Percentiles rank a stretch among this genome's conserved stretches.
These are phyloP conservation scores for Aspergillus panamensis DNA, from an alignment of 495 filamentous ascomycete species.

Conservation along the genomic window DNA sequence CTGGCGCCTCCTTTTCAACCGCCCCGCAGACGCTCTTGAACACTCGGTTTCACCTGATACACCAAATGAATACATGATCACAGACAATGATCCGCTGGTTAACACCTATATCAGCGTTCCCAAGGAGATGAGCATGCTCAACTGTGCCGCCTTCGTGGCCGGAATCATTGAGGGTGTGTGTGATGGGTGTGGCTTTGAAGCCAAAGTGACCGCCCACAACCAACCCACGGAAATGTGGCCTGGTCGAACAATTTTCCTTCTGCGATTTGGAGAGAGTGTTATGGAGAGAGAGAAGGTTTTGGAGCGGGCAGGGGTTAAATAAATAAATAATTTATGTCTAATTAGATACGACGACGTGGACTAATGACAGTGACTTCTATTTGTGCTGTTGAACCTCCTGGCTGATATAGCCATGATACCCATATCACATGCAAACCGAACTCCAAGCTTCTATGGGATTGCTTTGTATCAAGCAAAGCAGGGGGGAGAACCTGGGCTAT, in stretches of 20 bases:
- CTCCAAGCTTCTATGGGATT: not conserved
- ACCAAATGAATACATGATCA: conserved; percentile 95
- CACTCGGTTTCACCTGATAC: conserved; percentile 75
- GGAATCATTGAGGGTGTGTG: conserved; percentile 94
- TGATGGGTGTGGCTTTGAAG: conserved; percentile 84
- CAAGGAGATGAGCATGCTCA: conserved; percentile 91
- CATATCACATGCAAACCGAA: not conserved
- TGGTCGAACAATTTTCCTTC: conserved; percentile 88
- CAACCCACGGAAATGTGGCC: conserved; percentile 86
- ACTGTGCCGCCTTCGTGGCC: conserved; percentile 93
- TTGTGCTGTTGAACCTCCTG: not conserved
- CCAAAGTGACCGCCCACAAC: conserved; percentile 87
- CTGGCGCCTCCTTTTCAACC: conserved; percentile 88
- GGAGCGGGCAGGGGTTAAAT: conserved; percentile 47
- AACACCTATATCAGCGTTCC: conserved; percentile 91
- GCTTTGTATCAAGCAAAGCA: not conserved
- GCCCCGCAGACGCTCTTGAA: conserved; percentile 87
- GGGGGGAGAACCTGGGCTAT: not conserved
- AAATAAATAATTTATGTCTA: conserved; percentile 10
- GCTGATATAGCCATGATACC: not conserved
- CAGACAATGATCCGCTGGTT: conserved; percentile 93
- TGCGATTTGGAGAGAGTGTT: conserved; percentile 83
- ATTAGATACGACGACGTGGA: not conserved
- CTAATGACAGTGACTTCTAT: conserved; percentile 1
- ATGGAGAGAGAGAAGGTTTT: conserved; percentile 83